A percentile compares a stretch with the other conserved stretches of the same genome.
Evolutionary conservation across 371 early-diverging fungal species (phyloP).

Genomic region (Lichtheimia ornata): DNA sequence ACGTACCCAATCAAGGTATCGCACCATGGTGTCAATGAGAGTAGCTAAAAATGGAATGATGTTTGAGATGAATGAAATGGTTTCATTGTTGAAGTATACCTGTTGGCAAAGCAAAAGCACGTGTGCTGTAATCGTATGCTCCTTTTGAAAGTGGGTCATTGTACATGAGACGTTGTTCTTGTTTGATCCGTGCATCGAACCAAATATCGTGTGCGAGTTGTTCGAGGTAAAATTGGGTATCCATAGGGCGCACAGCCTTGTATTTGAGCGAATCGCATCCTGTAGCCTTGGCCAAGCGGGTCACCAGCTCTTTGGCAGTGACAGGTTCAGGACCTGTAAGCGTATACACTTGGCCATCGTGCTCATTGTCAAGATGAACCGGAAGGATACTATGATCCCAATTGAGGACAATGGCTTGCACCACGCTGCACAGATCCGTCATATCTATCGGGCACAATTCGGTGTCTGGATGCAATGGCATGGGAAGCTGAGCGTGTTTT

Average conservation of each 20-base stretch:
- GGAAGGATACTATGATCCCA: not conserved
- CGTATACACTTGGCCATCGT: constrained; percentile 39
- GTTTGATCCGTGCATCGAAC: constrained; percentile 46
- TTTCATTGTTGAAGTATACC: constrained; percentile 13
- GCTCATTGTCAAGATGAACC: constrained; percentile 17
- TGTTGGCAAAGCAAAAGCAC: constrained; percentile 26
- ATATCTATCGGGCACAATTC: constrained; percentile 44
- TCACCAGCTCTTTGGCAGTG: constrained; percentile 25
- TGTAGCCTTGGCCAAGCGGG: constrained; percentile 27
- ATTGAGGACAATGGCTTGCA: constrained; percentile 18
- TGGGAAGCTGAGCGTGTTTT: constrained; percentile 11
- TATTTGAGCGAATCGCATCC: constrained; percentile 20
- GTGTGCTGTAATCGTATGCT: constrained; percentile 17
- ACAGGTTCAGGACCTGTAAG: constrained; percentile 38
- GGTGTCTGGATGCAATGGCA: constrained; percentile 27
- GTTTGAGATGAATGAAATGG: constrained; percentile 3
- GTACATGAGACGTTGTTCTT: constrained; percentile 28
- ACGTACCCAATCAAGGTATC: constrained; percentile 45
- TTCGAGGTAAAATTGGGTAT: constrained; percentile 29
- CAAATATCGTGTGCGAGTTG: constrained; percentile 34
- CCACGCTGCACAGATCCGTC: constrained; percentile 31
- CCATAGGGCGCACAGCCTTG: constrained; percentile 33
- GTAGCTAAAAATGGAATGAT: constrained; percentile 21
- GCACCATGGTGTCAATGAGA: constrained; percentile 28
- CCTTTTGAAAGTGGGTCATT: constrained; percentile 18